These are phyloP conservation scores for Wickerhamiella shivajii DNA, from an alignment of 805 yeast species.

Conservation along the genomic window DNA sequence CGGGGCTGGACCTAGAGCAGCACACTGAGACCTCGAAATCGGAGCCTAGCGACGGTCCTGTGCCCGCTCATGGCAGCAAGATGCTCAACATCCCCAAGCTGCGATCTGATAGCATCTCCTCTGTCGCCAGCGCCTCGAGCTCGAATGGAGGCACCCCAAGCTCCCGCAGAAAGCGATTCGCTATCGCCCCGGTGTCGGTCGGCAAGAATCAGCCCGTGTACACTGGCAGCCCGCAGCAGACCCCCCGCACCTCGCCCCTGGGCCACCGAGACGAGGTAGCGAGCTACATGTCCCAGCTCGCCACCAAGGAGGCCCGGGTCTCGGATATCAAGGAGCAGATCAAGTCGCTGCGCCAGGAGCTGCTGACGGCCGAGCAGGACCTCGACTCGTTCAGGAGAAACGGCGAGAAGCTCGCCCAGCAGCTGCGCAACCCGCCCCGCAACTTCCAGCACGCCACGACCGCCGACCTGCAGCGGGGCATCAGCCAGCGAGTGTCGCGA, in stretches of 20 bases:
- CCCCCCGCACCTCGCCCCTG: background rate
- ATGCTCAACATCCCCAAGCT: too few species aligned
- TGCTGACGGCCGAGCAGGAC: constrained; percentile 26
- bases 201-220: too few species aligned
- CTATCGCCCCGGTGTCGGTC: background rate
- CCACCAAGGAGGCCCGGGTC: constrained; percentile 27
- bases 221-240: too few species aligned
- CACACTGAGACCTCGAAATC: too few species aligned
- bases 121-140: too few species aligned
- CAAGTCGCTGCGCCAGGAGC: constrained; percentile 19
- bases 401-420: constrained; percentile 12
- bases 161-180: too few species aligned
- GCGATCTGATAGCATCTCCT: too few species aligned
- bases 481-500: constrained; percentile 4
- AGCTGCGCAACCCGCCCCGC: constrained; percentile 7
- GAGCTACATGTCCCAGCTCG: constrained; percentile 23
- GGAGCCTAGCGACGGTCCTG: too few species aligned
- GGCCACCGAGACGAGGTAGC: constrained; percentile 7
- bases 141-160: too few species aligned
- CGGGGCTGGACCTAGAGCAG: too few species aligned
- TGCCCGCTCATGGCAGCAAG: too few species aligned
- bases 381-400: constrained; percentile 17
- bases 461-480: constrained; percentile 7
- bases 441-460: constrained; percentile 4
- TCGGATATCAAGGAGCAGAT: constrained; percentile 24